Evolutionary conservation across 495 filamentous ascomycete species (phyloP).

Genomic region (Rhypophila decipiens): DNA sequence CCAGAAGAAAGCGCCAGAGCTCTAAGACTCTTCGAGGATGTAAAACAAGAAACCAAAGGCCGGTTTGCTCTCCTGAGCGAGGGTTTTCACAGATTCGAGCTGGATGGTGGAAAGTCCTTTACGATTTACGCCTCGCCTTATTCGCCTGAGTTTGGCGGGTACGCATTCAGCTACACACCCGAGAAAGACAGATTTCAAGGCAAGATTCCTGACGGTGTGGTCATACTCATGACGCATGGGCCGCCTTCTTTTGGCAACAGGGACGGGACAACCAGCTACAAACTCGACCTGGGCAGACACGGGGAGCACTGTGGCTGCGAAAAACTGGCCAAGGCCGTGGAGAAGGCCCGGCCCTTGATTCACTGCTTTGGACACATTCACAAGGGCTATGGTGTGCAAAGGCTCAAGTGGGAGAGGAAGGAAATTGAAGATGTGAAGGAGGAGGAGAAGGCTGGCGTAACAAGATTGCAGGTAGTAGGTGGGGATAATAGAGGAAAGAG

Average conservation of each 20-base stretch:
- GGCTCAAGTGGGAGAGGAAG: constrained; percentile 7
- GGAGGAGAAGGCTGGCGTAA: not conserved
- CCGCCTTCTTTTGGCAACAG: constrained; percentile 39
- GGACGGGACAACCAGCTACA: no score
- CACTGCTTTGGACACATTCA: constrained; percentile 61
- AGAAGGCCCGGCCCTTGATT: constrained; percentile 39
- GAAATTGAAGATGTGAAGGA: no score
- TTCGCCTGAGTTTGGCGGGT: constrained; percentile 51
- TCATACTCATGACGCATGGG: constrained; percentile 61
- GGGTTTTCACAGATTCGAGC: constrained; percentile 42
- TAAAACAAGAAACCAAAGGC: constrained; percentile 35
- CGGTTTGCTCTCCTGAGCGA: constrained; percentile 59
- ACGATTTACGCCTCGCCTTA: constrained; percentile 58
- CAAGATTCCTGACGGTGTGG: constrained; percentile 24
- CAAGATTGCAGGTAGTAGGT: not conserved
- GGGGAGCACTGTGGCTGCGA: constrained; percentile 41
- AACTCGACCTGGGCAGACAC: constrained; percentile 35
- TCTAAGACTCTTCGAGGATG: constrained; percentile 19
- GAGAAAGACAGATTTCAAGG: constrained; percentile 41
- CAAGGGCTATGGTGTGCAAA: constrained; percentile 23
- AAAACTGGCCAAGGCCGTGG: constrained; percentile 38
- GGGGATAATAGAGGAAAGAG: not conserved
- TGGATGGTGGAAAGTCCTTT: constrained; percentile 46
- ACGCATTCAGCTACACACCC: constrained; percentile 53
- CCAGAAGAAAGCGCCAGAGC: constrained; percentile 10